phyloP scores from a whole-genome alignment of 2,329 filamentous ascomycete genomes.

The Fonsecaea erecta region DNA sequence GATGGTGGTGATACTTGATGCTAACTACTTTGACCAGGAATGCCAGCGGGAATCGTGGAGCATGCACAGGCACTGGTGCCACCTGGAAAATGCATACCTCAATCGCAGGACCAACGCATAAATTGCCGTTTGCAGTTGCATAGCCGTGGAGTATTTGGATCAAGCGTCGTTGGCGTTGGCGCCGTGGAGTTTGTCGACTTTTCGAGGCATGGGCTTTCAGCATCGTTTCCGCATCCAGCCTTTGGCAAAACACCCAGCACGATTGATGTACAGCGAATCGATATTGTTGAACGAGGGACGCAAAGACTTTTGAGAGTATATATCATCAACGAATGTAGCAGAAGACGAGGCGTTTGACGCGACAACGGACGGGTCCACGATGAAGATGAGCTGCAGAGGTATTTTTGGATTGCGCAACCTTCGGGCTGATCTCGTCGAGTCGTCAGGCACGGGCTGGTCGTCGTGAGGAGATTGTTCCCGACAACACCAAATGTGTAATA shows the following conservation, averaged over 20 bases:
- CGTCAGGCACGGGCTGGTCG: slow-evolving; percentile 12
- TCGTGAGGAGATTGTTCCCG: slow-evolving; percentile 26
- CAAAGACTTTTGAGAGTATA: slow-evolving; percentile 16
- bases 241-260: slow-evolving; percentile 15
- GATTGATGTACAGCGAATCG: slow-evolving; percentile 30
- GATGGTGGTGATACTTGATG: slow-evolving; percentile 9
- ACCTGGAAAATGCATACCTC: slow-evolving; percentile 34
- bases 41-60: slow-evolving; percentile 99
- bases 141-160: slow-evolving; percentile 35
- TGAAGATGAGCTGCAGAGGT: slow-evolving; percentile 18
- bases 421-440: slow-evolving; percentile 10
- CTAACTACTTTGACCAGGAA: slow-evolving; percentile 48
- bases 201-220: slow-evolving; percentile 5
- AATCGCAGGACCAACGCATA: slow-evolving; percentile 27
- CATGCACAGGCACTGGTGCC: slow-evolving; percentile 96
- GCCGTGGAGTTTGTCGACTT: slow-evolving; percentile 11
- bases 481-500: slow-evolving; percentile 30
- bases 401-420: slow-evolving; percentile 31
- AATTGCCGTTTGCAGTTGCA: slow-evolving; percentile 24
- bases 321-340: slow-evolving; percentile 18
- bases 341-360: slow-evolving; percentile 18
- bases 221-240: slow-evolving; percentile 12
- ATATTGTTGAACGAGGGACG: slow-evolving; percentile 25
- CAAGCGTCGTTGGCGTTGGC: slow-evolving; percentile 23
- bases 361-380: slow-evolving; percentile 9